A percentile compares a stretch with the other conserved stretches of the same genome.
These are phyloP conservation scores for Pleurotus eryngii DNA, from an alignment of 768 basidiomycete species.

Conservation along the genomic window DNA sequence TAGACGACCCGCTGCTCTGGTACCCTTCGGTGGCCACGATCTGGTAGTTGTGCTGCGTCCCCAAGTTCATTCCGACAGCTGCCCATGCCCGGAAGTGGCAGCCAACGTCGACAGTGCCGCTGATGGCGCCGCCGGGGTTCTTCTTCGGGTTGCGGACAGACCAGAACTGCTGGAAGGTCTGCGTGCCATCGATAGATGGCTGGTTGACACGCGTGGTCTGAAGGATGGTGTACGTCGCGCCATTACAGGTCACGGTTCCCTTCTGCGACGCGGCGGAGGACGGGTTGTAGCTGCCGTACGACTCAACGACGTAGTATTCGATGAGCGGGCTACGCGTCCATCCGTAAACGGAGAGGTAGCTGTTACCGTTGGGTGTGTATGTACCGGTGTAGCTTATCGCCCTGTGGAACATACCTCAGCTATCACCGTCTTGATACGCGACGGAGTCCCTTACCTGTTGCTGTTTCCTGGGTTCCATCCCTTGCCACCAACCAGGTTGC, in stretches of 20 bases:
- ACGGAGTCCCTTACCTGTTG: background rate
- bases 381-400: conserved; percentile 34
- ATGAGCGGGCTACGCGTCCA: conserved; percentile 44
- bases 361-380: conserved; percentile 36
- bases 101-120: conserved; percentile 30
- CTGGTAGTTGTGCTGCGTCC: conserved; percentile 37
- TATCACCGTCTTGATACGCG: background rate
- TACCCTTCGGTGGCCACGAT: conserved; percentile 47
- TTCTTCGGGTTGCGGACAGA: conserved; percentile 36
- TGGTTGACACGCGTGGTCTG: conserved; percentile 32
- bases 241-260: conserved; percentile 40
- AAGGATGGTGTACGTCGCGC: conserved; percentile 40
- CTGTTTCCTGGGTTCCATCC: conserved; percentile 6
- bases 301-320: conserved; percentile 46
- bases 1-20: conserved; percentile 38
- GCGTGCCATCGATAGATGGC: conserved; percentile 40
- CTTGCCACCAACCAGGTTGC: conserved; percentile 37
- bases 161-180: conserved; percentile 46
- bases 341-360: conserved; percentile 43
- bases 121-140: conserved; percentile 13
- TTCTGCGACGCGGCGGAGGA: conserved; percentile 24
- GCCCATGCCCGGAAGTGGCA: conserved; percentile 46
- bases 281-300: conserved; percentile 39
- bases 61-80: conserved; percentile 33
- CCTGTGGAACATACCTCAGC: conserved; percentile 16